Evolutionary conservation across 2,329 filamentous ascomycete species (phyloP), one percentile per base, ranked within the genome.

Genomic region (Ophiognomonia clavigignenti-juglandacearum): DNA sequence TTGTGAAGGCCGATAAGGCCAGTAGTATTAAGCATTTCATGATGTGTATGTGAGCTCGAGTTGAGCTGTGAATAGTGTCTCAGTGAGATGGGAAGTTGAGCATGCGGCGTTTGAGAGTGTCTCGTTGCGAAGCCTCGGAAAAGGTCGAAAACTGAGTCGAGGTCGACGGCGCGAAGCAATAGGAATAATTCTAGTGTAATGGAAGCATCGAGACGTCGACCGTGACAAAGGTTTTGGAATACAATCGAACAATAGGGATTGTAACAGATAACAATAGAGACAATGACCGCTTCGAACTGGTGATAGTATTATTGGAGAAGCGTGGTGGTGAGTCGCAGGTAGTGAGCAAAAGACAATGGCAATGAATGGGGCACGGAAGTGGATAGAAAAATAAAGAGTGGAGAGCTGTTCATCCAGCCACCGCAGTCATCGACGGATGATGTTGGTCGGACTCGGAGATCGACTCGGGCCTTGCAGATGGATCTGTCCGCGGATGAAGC

Each of bases 21-120:
- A 50, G 39, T 41, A 23, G 32, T 14, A 24, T 38, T 37, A 37
- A 50, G 14, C 31, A 14, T 43, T 39, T 50, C 50, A 52, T 52
- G 39, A 16, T 45, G n/a, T 44, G 18, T 39, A 11, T 37, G 36
- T n/a, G 11, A 39, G 16, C 18, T n/a, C 18, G 11, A 26, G 44
- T 14, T 35, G 22, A 43, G 8, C 16, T 34, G 41, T 42, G 38
- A 26, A 43, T n/a, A 24, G 18, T 39, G 39, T 37, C 47, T 45
- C 47, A n/a, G 9, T 6, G 18, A 34, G n/a, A n/a, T n/a, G n/a
- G n/a, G n/a, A n/a, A n/a, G n/a, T n/a, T n/a, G n/a, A n/a, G n/a
- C n/a, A n/a, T n/a, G n/a, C n/a, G n/a, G n/a, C n/a, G n/a, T n/a
- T n/a, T n/a, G n/a, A n/a, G 24, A 26, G 24, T 26, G 24, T 26